phyloP scores from a whole-genome alignment of 2,329 filamentous ascomycete genomes.

The Alternaria atra region DNA sequence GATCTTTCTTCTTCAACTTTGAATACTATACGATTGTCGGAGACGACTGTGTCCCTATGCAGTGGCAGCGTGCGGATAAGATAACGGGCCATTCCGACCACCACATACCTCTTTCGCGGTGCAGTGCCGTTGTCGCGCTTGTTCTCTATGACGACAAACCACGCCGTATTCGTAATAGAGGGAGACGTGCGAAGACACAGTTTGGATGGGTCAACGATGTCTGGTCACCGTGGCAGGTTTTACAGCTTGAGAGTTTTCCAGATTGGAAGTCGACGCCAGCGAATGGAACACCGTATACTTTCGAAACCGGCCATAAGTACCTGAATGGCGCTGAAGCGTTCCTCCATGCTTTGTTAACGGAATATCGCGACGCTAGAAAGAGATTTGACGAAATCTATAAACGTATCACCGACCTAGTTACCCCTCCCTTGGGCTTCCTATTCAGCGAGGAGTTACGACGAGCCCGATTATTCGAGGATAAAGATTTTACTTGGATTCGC shows the following conservation, averaged over 20 bases:
- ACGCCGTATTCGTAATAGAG: conserved; percentile 60
- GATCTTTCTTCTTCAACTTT: conserved; percentile 70
- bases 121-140: conserved; percentile 67
- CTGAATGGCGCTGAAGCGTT: conserved; percentile 70
- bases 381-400: conserved; percentile 66
- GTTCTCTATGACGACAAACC: conserved; percentile 64
- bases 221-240: conserved; percentile 68
- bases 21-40: conserved; percentile 71
- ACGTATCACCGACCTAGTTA: conserved; percentile 66
- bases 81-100: conserved; percentile 52
- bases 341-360: conserved; percentile 64
- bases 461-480: conserved; percentile 68
- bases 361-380: conserved; percentile 69
- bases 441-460: conserved; percentile 66
- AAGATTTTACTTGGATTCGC: conserved; percentile 67
- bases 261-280: conserved; percentile 60
- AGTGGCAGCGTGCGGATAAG: conserved; percentile 67
- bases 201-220: conserved; percentile 66
- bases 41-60: conserved; percentile 64
- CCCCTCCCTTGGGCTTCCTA: conserved; percentile 67
- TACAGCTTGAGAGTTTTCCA: conserved; percentile 39
- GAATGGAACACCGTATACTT: conserved; percentile 60
- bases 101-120: conserved; percentile 68
- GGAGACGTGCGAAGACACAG: conserved; percentile 58
- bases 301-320: conserved; percentile 65